Evolutionary conservation across 306 rosid species (phyloP).

Genomic region (Lotus japonicus): DNA sequence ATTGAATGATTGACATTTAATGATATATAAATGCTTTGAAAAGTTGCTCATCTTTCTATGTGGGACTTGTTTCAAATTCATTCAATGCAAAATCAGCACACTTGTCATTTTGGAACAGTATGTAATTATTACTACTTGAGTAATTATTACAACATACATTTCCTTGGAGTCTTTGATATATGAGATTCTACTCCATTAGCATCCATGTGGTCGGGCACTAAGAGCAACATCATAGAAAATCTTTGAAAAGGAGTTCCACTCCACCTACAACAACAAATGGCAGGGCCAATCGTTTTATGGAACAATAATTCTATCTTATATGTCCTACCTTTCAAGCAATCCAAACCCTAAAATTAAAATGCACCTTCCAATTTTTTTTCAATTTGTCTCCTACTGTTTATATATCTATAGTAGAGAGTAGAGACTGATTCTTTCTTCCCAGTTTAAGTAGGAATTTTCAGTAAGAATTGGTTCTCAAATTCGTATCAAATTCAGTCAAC

Average conservation of each 20-base stretch:
- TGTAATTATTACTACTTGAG: too few species aligned
- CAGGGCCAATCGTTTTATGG: constrained; percentile 10
- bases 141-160: background rate
- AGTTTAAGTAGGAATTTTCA: background rate
- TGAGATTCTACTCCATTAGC: constrained; percentile 13
- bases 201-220: constrained; percentile 30
- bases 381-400: constrained; percentile 26
- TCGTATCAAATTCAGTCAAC: too few species aligned
- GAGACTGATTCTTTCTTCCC: background rate
- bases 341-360: constrained; percentile 17
- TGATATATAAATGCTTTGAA: too few species aligned
- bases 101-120: too few species aligned
- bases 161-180: background rate
- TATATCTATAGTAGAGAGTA: constrained; percentile 13
- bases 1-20: too few species aligned
- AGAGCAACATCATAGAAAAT: constrained; percentile 21
- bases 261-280: constrained; percentile 27
- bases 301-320: background rate
- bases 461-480: background rate
- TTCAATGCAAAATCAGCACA: too few species aligned
- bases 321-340: constrained; percentile 19
- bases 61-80: too few species aligned
- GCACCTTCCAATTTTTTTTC: constrained; percentile 17
- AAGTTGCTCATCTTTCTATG: too few species aligned
- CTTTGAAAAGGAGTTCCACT: constrained; percentile 15